These are phyloP conservation scores for Cryphonectria radicalis DNA, from an alignment of 2,329 filamentous ascomycete genomes.

Conservation along the genomic window DNA sequence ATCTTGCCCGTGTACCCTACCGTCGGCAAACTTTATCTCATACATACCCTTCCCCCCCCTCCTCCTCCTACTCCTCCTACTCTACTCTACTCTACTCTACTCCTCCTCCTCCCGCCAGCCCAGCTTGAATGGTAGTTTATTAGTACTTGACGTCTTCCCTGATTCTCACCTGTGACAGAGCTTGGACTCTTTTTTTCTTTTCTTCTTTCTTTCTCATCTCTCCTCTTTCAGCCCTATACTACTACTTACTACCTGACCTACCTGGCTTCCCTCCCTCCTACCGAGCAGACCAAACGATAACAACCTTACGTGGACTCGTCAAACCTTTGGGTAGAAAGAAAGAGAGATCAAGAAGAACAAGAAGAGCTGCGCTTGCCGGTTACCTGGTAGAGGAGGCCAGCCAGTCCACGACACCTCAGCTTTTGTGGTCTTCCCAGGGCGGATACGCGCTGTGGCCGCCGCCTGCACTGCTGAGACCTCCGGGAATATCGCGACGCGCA, in stretches of 20 bases:
- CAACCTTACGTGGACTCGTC: background rate
- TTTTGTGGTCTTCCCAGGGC: background rate
- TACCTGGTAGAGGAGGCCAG: background rate
- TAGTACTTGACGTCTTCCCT: conserved; percentile 23
- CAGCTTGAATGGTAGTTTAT: conserved; percentile 27
- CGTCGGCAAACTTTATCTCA: conserved; percentile 23
- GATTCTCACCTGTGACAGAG: background rate
- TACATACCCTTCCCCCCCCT: conserved; percentile 13
- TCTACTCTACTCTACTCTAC: conserved; percentile 2
- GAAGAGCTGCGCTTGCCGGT: background rate
- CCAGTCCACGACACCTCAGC: background rate
- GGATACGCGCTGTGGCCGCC: background rate
- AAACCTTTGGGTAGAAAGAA: background rate
- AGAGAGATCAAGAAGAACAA: background rate
- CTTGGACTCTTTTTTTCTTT: background rate
- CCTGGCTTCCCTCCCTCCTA: background rate
- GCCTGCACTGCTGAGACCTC: background rate
- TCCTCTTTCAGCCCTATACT: background rate
- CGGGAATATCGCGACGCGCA: conserved; percentile 2
- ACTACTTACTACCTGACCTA: background rate
- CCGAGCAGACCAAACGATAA: background rate
- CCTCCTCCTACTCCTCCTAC: background rate
- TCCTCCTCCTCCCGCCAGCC: conserved; percentile 3
- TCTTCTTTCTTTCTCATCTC: background rate
- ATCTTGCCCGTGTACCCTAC: conserved; percentile 25